Evolutionary conservation across 2,329 filamentous ascomycete species (phyloP), one percentile per base, ranked within the genome.

Genomic region (Monilinia vaccinii-corymbosi): DNA sequence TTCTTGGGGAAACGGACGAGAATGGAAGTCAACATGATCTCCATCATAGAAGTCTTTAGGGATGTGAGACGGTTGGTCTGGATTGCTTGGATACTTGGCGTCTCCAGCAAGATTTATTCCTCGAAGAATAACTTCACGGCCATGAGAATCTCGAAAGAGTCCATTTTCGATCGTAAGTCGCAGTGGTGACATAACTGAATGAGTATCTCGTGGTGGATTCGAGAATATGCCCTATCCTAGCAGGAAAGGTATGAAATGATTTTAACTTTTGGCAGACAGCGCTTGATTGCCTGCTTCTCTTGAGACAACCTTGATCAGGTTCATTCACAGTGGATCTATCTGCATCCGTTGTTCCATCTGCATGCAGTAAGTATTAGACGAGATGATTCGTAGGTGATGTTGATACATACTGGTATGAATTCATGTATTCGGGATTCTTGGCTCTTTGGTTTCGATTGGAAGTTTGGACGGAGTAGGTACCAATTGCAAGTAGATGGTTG

Each of bases 81-180:
- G 94, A 40, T 79, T 79, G 71, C 87, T 90, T 34, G 94, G 94
- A 61, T 90, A 87, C 76, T 99, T 99, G 69, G 89, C 85, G 71
- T 97, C 93, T 64, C 84, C 91, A 42, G 92, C 91, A 64, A 95
- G 83, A 71, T 99, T 99, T 78, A 99, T 96, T 65, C 94, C 94
- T 65, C 94, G 86, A 48, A 99, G 79, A 2, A 90, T 87, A 60
- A 99, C 84, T 75, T 97, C 89, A 63, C 94, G 87, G 65, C 91
- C 87, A 65, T 91, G 77, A 16, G 78, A 73, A 73, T 99, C 95
- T 63, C 89, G 84, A 75, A 99, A 97, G 66, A 84, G 85, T 63
- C 85, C 85, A 65, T 94, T 88, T 70, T 97, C 90, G 68, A 99
- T 93, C 28, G 83, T 85, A 55, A 99, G 79, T 57, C 88, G 86